phyloP scores from a whole-genome alignment of 805 yeast genomes.

The Ogataea siamensis region DNA sequence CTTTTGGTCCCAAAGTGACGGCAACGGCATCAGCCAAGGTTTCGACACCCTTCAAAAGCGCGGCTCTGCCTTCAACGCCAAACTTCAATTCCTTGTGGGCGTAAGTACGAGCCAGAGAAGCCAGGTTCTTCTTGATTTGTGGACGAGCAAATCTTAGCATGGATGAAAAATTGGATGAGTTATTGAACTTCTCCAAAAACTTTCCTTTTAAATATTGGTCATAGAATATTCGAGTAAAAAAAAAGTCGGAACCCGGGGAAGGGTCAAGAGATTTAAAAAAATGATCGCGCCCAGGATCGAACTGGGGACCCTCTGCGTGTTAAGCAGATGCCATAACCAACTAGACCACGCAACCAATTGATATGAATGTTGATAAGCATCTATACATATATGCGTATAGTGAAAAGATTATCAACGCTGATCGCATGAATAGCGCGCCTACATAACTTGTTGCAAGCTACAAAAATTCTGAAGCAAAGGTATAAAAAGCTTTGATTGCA shows the following conservation, averaged over 20 bases:
- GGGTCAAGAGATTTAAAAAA: constrained; percentile 30
- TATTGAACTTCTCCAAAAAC: constrained; percentile 6
- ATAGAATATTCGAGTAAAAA: constrained; percentile 13
- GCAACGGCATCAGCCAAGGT: constrained; percentile 94
- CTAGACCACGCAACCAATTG: constrained; percentile 94
- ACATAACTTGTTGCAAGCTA: too few species aligned
- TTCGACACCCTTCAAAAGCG: constrained; percentile 89
- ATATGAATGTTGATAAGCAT: neutral
- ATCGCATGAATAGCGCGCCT: too few species aligned
- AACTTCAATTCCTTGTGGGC: constrained; percentile 92
- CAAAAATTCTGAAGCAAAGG: too few species aligned
- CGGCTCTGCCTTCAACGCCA: constrained; percentile 97
- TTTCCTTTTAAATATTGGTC: constrained; percentile 7
- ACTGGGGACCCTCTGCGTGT: constrained; percentile 99
- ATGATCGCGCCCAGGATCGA: constrained; percentile 99
- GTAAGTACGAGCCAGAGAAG: constrained; percentile 45
- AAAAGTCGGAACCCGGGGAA: constrained; percentile 8
- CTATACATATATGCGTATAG: too few species aligned
- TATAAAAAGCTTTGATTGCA: too few species aligned
- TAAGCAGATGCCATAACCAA: constrained; percentile 99
- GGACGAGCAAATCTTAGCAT: constrained; percentile 54
- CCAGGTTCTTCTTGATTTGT: constrained; percentile 38
- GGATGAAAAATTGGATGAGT: constrained; percentile 6
- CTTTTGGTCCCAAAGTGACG: constrained; percentile 96
- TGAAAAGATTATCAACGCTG: neutral